A percentile compares a stretch with the other conserved stretches of the same genome.
Conservation (phyloP, 2,329 filamentous ascomycete species). For the Paecilomyces variotii region DNA sequence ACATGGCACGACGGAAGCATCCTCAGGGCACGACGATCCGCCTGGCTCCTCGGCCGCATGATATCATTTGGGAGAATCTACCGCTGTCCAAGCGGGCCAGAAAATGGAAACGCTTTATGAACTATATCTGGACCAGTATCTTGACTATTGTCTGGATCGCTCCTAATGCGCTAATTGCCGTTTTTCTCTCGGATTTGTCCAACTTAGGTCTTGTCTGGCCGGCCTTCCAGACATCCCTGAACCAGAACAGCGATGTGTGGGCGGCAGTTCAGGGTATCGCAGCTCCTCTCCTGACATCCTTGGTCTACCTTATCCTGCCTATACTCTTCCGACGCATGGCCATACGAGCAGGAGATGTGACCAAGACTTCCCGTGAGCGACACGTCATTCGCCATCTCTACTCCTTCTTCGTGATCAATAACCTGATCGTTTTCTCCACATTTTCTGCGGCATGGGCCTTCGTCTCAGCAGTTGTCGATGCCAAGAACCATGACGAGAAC, state of each 20-base stretch:
- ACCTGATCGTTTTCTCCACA: constrained; percentile 84
- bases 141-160: constrained; percentile 81
- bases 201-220: constrained; percentile 77
- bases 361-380: constrained; percentile 83
- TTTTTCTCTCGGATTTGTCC: constrained; percentile 79
- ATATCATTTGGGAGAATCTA: constrained; percentile 95
- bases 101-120: constrained; percentile 65
- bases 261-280: constrained; percentile 85
- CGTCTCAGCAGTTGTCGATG: constrained; percentile 55
- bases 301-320: constrained; percentile 80
- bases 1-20: constrained; percentile 69
- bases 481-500: constrained; percentile 49
- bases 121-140: constrained; percentile 73
- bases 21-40: constrained; percentile 68
- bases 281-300: constrained; percentile 77
- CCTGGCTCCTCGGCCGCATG: constrained; percentile 77
- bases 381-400: constrained; percentile 89
- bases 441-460: constrained; percentile 79
- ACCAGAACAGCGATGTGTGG: constrained; percentile 61
- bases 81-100: constrained; percentile 60
- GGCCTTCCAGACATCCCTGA: constrained; percentile 60
- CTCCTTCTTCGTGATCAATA: constrained; percentile 96
- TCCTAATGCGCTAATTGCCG: constrained; percentile 87
- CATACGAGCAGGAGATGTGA: constrained; percentile 75
- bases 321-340: constrained; percentile 85